Conservation (phyloP, 176 grass and related monocot species). For the Carex scoparia region DNA sequence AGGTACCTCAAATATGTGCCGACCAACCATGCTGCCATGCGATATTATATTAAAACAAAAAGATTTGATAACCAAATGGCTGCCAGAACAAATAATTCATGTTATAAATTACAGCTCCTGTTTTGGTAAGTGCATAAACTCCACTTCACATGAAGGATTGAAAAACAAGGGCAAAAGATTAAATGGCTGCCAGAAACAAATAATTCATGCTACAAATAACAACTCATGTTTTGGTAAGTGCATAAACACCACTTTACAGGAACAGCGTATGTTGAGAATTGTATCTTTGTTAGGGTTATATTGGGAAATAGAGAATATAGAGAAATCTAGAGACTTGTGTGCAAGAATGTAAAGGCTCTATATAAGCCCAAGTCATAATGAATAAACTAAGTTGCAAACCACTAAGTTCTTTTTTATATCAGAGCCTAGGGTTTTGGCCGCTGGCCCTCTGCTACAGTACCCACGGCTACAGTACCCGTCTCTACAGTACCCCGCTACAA, state of each 20-base stretch:
- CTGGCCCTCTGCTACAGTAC: no score
- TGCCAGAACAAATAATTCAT: slow-evolving; percentile 17
- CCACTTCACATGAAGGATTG: neutral
- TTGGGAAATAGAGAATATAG: no score
- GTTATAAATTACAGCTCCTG: neutral
- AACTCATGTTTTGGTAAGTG: neutral
- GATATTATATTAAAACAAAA: slow-evolving; percentile 28
- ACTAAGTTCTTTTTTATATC: no score
- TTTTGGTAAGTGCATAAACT: neutral
- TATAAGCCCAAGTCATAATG: no score
- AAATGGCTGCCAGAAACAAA: neutral
- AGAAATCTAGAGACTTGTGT: no score
- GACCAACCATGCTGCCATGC: slow-evolving; percentile 72
- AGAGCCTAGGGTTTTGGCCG: no score
- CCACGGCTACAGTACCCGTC: no score
- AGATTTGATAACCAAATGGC: neutral
- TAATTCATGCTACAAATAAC: slow-evolving; percentile 13
- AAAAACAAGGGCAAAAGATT: neutral
- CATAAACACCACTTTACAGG: neutral
- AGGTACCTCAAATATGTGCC: slow-evolving; percentile 80
- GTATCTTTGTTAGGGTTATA: no score
- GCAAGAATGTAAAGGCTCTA: no score
- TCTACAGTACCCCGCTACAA: no score
- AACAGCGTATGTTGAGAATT: neutral
- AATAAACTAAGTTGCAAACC: no score